Conservation (phyloP, 1,139 yeast genomes). For the Pneumocystis jirovecii region DNA sequence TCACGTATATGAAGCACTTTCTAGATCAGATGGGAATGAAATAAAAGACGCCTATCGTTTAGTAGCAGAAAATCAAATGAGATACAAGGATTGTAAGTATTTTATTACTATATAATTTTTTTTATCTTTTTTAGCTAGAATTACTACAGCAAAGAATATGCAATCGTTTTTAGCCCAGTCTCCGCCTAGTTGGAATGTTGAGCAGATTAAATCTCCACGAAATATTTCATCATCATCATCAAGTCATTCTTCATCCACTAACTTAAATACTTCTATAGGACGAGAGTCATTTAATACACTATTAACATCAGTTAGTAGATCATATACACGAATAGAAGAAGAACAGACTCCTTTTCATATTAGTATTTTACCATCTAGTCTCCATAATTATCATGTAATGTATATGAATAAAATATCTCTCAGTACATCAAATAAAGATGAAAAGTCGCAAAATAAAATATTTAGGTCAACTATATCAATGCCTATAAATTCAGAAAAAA, state of each 20-base stretch:
- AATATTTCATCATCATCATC: constrained; percentile 13
- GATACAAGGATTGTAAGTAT: constrained; percentile 12
- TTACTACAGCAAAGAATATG: constrained; percentile 6
- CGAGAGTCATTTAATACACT: not conserved
- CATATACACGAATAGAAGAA: not conserved
- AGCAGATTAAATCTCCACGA: constrained; percentile 39
- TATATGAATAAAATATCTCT: not conserved
- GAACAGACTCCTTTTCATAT: not conserved
- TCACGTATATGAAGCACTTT: constrained; percentile 65
- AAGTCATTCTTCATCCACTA: not conserved
- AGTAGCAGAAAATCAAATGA: constrained; percentile 65
- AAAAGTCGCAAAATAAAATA: not conserved
- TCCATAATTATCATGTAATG: not conserved
- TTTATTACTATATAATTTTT: constrained; percentile 29
- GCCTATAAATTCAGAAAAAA: constrained; percentile 5
- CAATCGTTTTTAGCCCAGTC: constrained; percentile 13
- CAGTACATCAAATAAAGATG: not conserved
- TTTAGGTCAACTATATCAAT: not conserved
- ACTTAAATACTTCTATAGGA: not conserved
- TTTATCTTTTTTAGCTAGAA: constrained; percentile 14
- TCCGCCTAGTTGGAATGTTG: constrained; percentile 30
- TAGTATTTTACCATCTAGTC: not conserved
- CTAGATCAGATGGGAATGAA: constrained; percentile 37
- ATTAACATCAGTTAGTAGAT: not conserved
- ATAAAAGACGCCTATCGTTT: constrained; percentile 82